Evolutionary conservation across 768 basidiomycete genomes (phyloP).

Genomic region (Pholiota microspora): DNA sequence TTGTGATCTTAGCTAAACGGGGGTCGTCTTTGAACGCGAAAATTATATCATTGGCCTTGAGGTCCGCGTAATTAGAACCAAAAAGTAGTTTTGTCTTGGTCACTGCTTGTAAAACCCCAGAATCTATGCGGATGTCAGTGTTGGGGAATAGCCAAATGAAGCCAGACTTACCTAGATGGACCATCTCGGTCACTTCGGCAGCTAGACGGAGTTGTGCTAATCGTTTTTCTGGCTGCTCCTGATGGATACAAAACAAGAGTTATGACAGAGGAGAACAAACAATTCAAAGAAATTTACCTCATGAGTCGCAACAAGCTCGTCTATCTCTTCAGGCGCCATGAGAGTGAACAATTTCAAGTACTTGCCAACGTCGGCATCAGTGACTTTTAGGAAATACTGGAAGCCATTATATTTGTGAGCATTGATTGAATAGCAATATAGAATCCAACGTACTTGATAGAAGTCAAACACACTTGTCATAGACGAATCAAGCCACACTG

Average conservation of each 20-base stretch:
- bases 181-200: slow-evolving; percentile 51
- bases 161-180: slow-evolving; percentile 36
- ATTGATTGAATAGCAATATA: not conserved
- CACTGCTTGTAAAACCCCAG: slow-evolving; percentile 37
- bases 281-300: slow-evolving; percentile 31
- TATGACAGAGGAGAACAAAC: not conserved
- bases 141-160: not conserved
- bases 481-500: slow-evolving; percentile 80
- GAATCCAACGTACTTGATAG: slow-evolving; percentile 70
- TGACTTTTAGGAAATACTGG: slow-evolving; percentile 86
- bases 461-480: slow-evolving; percentile 90
- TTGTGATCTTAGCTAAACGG: slow-evolving; percentile 52
- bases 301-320: slow-evolving; percentile 57
- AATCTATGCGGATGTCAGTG: slow-evolving; percentile 25
- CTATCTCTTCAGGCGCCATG: slow-evolving; percentile 56
- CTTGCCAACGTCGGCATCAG: slow-evolving; percentile 76
- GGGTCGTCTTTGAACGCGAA: slow-evolving; percentile 64
- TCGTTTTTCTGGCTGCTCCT: slow-evolving; percentile 43
- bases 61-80: slow-evolving; percentile 37
- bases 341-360: slow-evolving; percentile 86
- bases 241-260: not conserved
- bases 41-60: slow-evolving; percentile 56
- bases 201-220: slow-evolving; percentile 48
- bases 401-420: not conserved
- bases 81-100: slow-evolving; percentile 45